Evolutionary conservation across 2,329 filamentous ascomycete species (phyloP).

Genomic region (Calonectria pseudoturangicola): DNA sequence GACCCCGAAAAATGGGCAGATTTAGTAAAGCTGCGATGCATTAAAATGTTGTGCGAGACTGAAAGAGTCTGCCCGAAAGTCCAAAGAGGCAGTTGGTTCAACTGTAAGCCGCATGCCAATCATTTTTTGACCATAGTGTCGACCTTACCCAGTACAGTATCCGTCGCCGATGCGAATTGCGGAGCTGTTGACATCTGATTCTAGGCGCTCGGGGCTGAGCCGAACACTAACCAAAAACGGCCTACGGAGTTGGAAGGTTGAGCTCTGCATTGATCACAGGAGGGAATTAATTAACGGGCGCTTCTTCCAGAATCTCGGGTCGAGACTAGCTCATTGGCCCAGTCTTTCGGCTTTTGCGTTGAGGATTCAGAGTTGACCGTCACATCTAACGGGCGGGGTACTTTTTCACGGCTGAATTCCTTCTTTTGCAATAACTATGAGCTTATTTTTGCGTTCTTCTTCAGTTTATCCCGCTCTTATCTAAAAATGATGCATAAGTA

Average conservation of each 20-base stretch:
- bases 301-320: background rate
- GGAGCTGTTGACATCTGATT: constrained; percentile 1
- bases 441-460: background rate
- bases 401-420: background rate
- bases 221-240: background rate
- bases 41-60: no score
- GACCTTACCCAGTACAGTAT: background rate
- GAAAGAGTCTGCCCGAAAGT: background rate
- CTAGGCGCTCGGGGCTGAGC: constrained; percentile 14
- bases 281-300: background rate
- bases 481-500: background rate
- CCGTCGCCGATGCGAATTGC: background rate
- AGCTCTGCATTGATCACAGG: background rate
- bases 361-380: background rate
- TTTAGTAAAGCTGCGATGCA: background rate
- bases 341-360: background rate
- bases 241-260: background rate
- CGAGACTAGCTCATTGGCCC: background rate
- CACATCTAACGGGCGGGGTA: background rate
- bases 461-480: background rate
- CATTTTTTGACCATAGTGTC: background rate
- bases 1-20: background rate
- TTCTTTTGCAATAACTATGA: background rate
- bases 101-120: background rate
- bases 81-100: constrained; percentile 1